Evolutionary conservation across 1,139 yeast genomes (phyloP).

Genomic region (Debaryomyces nepalensis): DNA sequence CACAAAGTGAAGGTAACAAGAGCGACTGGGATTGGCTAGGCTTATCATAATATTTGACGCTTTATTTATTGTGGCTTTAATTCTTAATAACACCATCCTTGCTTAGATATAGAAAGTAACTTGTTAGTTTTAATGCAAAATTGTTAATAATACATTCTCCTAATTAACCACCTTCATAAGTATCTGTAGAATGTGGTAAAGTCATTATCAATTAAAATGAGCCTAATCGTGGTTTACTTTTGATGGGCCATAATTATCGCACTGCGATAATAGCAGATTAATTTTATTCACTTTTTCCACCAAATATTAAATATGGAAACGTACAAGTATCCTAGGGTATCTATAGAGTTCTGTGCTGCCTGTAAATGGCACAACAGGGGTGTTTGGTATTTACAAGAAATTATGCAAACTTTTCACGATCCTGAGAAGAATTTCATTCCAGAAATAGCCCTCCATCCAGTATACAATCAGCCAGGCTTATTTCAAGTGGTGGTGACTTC

Average conservation of each 20-base stretch:
- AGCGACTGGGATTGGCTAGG: conserved; percentile 46
- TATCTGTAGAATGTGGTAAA: no score
- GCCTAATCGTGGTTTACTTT: no score
- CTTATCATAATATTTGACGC: conserved; percentile 31
- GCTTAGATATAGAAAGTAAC: background rate
- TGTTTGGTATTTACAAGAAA: conserved; percentile 51
- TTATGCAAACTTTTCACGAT: conserved; percentile 48
- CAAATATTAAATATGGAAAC: conserved; percentile 3
- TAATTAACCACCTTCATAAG: no score
- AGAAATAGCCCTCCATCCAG: conserved; percentile 46
- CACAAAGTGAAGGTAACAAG: conserved; percentile 17
- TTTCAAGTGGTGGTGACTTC: conserved; percentile 34
- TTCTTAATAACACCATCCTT: background rate
- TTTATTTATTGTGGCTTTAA: conserved; percentile 4
- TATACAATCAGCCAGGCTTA: conserved; percentile 43
- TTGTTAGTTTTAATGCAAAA: background rate
- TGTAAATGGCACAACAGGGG: conserved; percentile 57
- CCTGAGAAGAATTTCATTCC: conserved; percentile 26
- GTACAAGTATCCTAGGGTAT: conserved; percentile 33
- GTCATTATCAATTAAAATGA: no score
- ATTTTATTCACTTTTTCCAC: background rate
- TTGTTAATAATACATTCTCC: background rate
- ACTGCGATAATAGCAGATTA: background rate
- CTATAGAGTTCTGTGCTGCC: conserved; percentile 46
- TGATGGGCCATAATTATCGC: background rate